Evolutionary conservation across 2,329 filamentous ascomycete genomes (phyloP).

Genomic region (Arthroderma sp.): DNA sequence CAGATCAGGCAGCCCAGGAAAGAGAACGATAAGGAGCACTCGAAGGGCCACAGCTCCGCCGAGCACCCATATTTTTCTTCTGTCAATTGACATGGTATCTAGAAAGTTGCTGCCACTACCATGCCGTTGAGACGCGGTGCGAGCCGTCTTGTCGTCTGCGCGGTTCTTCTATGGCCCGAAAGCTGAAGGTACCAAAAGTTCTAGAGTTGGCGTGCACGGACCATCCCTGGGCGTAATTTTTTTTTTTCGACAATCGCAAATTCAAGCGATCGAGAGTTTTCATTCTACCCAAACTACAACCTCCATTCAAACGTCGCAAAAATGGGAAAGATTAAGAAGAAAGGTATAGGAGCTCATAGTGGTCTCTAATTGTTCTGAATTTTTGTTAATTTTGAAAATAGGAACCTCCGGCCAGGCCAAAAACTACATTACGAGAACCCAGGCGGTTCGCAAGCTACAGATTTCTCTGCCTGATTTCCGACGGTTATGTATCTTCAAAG

Average conservation of each 20-base stretch:
- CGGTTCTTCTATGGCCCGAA: too few relatives aligned
- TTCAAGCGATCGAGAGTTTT: slow-evolving; percentile 4
- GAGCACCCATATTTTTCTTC: slow-evolving; percentile 56
- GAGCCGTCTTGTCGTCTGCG: too few relatives aligned
- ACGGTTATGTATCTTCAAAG: slow-evolving; percentile 98
- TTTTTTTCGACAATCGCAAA: slow-evolving; percentile 1
- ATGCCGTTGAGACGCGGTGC: background rate
- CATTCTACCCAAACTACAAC: slow-evolving; percentile 2
- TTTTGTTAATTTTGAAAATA: slow-evolving; percentile 18
- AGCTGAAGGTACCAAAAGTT: too few relatives aligned
- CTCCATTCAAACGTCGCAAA: slow-evolving; percentile 15
- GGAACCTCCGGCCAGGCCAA: slow-evolving; percentile 82
- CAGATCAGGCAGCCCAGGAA: slow-evolving; percentile 71
- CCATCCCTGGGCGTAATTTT: slow-evolving; percentile 7
- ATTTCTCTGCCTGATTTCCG: slow-evolving; percentile 95
- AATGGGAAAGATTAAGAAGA: slow-evolving; percentile 79
- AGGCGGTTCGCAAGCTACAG: slow-evolving; percentile 95
- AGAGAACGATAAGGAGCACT: slow-evolving; percentile 63
- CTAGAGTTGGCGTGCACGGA: slow-evolving; percentile 6
- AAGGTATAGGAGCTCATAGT: slow-evolving; percentile 39
- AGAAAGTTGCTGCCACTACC: background rate
- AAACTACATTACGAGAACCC: slow-evolving; percentile 95
- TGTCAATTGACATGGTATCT: slow-evolving; percentile 38
- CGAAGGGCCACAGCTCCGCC: slow-evolving; percentile 63
- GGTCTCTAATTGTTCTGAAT: slow-evolving; percentile 1